Conservation (phyloP, 2,329 filamentous ascomycete species). For the Arthrinium puccinioides region DNA sequence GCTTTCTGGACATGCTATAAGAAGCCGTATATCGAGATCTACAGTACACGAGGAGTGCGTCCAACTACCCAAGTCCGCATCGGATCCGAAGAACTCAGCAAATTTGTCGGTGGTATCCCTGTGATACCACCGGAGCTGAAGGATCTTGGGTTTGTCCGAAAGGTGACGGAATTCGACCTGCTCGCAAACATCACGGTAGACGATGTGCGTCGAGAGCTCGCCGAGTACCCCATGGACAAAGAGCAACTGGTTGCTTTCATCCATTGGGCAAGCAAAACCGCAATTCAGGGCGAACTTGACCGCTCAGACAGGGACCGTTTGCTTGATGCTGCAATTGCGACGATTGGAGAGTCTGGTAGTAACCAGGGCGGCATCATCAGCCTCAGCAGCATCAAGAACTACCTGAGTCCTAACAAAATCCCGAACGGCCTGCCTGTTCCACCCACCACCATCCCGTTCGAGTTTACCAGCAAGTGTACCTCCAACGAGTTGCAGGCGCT, state of each 20-base stretch:
- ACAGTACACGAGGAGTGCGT: conserved; percentile 81
- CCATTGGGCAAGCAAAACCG: conserved; percentile 71
- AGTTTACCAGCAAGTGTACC: conserved; percentile 67
- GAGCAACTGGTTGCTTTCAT: conserved; percentile 77
- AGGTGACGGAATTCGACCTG: conserved; percentile 75
- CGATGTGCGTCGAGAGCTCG: conserved; percentile 79
- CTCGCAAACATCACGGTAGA: conserved; percentile 81
- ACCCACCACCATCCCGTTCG: conserved; percentile 73
- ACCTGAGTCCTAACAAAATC: conserved; percentile 70
- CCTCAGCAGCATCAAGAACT: conserved; percentile 67
- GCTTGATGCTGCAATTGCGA: conserved; percentile 74
- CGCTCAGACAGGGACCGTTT: conserved; percentile 58
- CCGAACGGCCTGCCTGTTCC: conserved; percentile 77
- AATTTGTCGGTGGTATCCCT: conserved; percentile 84
- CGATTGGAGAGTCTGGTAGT: conserved; percentile 49
- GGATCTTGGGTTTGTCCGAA: conserved; percentile 67
- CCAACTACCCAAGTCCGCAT: conserved; percentile 79
- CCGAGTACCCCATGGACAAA: conserved; percentile 71
- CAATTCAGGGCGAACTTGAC: conserved; percentile 66
- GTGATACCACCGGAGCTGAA: conserved; percentile 73
- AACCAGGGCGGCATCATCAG: conserved; percentile 66
- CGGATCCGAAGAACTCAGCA: conserved; percentile 54
- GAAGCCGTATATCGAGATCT: conserved; percentile 75
- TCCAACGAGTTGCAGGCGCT: conserved; percentile 67
- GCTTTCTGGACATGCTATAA: conserved; percentile 92